phyloP scores from a whole-genome alignment of 2,329 filamentous ascomycete species.

The Cytospora schulzeri region DNA sequence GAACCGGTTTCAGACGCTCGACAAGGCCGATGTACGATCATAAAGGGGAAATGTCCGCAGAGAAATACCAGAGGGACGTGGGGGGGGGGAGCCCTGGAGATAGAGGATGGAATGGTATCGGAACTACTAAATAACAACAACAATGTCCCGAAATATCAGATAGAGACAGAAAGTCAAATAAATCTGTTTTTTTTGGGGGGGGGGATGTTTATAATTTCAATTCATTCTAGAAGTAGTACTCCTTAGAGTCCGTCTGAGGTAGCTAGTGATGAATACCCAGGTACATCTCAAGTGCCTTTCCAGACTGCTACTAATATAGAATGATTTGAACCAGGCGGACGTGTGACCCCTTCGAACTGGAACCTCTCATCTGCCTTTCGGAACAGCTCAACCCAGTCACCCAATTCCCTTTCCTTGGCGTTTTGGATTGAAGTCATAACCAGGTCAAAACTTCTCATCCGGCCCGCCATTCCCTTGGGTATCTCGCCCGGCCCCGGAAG shows the following conservation, averaged over 20 bases:
- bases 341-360: not conserved
- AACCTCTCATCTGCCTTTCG: conserved; percentile 13
- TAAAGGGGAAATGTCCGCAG: not conserved
- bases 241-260: no score
- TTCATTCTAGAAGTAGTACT: no score
- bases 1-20: not conserved
- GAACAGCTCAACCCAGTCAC: conserved; percentile 33
- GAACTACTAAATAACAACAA: no score
- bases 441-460: conserved; percentile 31
- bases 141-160: no score
- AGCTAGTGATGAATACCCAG: no score
- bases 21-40: not conserved
- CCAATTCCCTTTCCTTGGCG: conserved; percentile 31
- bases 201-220: no score
- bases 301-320: not conserved
- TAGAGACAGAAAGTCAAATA: no score
- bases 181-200: no score
- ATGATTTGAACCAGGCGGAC: not conserved
- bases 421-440: conserved; percentile 33
- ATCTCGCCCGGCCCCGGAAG: not conserved
- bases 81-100: no score
- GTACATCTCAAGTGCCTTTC: not conserved
- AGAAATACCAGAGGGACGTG: not conserved
- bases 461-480: conserved; percentile 24
- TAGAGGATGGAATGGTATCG: no score